Evolutionary conservation across 2,329 filamentous ascomycete genomes (phyloP).

Genomic region (Colletotrichum salicis): DNA sequence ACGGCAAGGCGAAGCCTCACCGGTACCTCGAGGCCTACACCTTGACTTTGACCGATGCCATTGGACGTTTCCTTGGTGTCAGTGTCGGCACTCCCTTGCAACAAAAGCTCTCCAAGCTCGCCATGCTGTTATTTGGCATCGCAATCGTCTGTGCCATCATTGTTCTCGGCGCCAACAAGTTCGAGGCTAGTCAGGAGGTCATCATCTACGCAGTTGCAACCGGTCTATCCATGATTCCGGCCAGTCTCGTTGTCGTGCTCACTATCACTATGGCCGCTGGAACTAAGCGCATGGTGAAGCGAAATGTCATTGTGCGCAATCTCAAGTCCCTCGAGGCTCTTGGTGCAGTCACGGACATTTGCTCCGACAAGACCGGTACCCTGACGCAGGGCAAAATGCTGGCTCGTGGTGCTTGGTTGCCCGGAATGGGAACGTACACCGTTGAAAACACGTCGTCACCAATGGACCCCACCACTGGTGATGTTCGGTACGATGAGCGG

Average conservation of each 20-base stretch:
- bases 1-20: conserved; percentile 63
- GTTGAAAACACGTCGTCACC: conserved; percentile 66
- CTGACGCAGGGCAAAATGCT: conserved; percentile 74
- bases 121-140: conserved; percentile 72
- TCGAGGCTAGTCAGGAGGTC: conserved; percentile 65
- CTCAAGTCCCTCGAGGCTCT: conserved; percentile 66
- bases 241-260: conserved; percentile 61
- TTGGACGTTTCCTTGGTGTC: conserved; percentile 73
- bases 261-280: conserved; percentile 70
- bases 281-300: conserved; percentile 62
- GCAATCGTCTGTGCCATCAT: conserved; percentile 77
- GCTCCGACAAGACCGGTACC: conserved; percentile 68
- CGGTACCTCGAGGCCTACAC: conserved; percentile 60
- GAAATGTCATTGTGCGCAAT: conserved; percentile 64
- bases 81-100: conserved; percentile 77
- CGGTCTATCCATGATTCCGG: conserved; percentile 62
- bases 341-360: conserved; percentile 59
- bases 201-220: conserved; percentile 65
- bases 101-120: conserved; percentile 74
- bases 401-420: conserved; percentile 68
- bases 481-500: conserved; percentile 51
- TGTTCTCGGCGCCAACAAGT: conserved; percentile 72
- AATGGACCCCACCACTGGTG: conserved; percentile 65
- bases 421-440: conserved; percentile 65
- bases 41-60: conserved; percentile 65